Percentiles rank a stretch among this genome's conserved stretches.
Evolutionary conservation across 768 basidiomycete species (phyloP).

Genomic region (Termitomyces sp.): DNA sequence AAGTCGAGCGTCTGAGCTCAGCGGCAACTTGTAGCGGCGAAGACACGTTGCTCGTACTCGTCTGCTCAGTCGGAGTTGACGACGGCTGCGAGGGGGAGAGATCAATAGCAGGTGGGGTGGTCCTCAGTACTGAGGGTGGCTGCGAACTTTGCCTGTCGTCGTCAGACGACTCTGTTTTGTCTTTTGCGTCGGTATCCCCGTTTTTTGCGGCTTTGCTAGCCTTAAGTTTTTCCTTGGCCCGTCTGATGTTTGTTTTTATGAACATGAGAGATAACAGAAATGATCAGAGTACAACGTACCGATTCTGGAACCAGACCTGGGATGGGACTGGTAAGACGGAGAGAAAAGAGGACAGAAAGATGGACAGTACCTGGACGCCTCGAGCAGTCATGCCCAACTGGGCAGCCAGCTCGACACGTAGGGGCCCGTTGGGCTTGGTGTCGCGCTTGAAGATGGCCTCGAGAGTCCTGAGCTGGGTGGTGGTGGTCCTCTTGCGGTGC

Average conservation of each 20-base stretch:
- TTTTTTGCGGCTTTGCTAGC: conserved; percentile 45
- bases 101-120: conserved; percentile 7
- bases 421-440: conserved; percentile 83
- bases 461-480: conserved; percentile 82
- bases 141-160: conserved; percentile 12
- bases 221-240: conserved; percentile 80
- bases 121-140: not conserved
- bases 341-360: not conserved
- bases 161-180: conserved; percentile 21
- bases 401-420: conserved; percentile 74
- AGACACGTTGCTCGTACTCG: conserved; percentile 25
- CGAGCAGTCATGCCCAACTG: conserved; percentile 90
- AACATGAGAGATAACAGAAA: conserved; percentile 3
- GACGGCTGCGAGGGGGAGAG: conserved; percentile 9
- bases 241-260: conserved; percentile 34
- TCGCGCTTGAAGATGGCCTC: conserved; percentile 84
- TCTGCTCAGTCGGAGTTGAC: conserved; percentile 19
- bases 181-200: conserved; percentile 16
- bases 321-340: conserved; percentile 11
- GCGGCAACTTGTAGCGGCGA: conserved; percentile 40
- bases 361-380: conserved; percentile 82
- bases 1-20: conserved; percentile 19
- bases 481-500: conserved; percentile 87
- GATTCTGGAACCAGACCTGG: conserved; percentile 93
- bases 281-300: conserved; percentile 34